Evolutionary conservation across 192 early-diverging fungal genomes (phyloP).

Genomic region (Helicostylum pulchrum): DNA sequence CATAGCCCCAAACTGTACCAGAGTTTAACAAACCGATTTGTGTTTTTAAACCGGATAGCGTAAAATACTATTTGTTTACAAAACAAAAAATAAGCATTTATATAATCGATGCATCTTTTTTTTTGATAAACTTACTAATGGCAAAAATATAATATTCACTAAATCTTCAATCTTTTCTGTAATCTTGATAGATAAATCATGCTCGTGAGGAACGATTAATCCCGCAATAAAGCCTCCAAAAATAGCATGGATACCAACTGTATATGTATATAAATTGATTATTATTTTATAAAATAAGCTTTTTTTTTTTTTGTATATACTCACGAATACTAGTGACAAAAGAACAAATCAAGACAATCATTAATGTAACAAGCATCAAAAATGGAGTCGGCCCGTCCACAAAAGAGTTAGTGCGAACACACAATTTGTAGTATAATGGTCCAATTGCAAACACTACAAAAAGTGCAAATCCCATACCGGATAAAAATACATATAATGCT

Average conservation of each 20-base stretch:
- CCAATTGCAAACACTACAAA: slow-evolving; percentile 67
- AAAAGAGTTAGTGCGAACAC: slow-evolving; percentile 46
- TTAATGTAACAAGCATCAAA: slow-evolving; percentile 70
- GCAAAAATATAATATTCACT: slow-evolving; percentile 80
- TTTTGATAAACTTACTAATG: slow-evolving; percentile 54
- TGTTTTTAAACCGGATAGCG: slow-evolving; percentile 89
- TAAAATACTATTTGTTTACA: slow-evolving; percentile 66
- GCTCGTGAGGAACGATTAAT: slow-evolving; percentile 83
- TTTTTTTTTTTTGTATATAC: not conserved
- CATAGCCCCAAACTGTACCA: slow-evolving; percentile 69
- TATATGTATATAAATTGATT: too few species aligned
- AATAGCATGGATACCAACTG: slow-evolving; percentile 80
- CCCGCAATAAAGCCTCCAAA: slow-evolving; percentile 92
- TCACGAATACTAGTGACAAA: slow-evolving; percentile 78
- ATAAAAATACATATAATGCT: slow-evolving; percentile 82
- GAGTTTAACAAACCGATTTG: slow-evolving; percentile 72
- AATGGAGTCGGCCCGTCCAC: slow-evolving; percentile 53
- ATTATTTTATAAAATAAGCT: not conserved
- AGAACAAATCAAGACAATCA: slow-evolving; percentile 67
- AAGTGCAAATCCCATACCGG: slow-evolving; percentile 63
- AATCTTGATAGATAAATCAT: slow-evolving; percentile 80
- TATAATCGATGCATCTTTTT: slow-evolving; percentile 5
- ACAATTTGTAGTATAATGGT: slow-evolving; percentile 57
- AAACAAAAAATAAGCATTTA: not conserved
- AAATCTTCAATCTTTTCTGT: slow-evolving; percentile 94